phyloP scores from a whole-genome alignment of 148 eudicot species.

The Bassia scoparia region DNA sequence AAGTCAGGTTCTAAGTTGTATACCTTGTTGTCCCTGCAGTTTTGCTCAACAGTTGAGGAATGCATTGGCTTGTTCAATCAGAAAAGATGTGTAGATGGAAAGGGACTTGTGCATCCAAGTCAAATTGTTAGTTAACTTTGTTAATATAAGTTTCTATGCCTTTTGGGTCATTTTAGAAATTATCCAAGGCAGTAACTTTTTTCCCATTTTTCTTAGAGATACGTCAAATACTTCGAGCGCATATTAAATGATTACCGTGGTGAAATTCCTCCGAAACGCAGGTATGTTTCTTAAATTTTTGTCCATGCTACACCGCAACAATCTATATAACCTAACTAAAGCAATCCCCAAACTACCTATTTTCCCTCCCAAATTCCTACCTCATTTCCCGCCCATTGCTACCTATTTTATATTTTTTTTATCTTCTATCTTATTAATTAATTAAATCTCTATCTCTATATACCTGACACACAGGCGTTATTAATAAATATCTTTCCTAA shows the following conservation, averaged over 20 bases:
- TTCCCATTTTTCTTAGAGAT: conserved; percentile 49
- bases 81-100: conserved; percentile 87
- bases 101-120: conserved; percentile 85
- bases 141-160: neutral
- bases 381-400: too few species aligned
- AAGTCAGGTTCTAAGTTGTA: conserved; percentile 11
- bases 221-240: conserved; percentile 85
- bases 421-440: too few species aligned
- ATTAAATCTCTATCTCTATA: too few species aligned
- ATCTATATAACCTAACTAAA: too few species aligned
- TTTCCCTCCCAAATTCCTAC: too few species aligned
- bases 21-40: conserved; percentile 43
- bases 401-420: too few species aligned
- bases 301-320: conserved; percentile 14
- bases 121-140: conserved; percentile 70
- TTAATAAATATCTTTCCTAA: too few species aligned
- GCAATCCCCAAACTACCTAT: too few species aligned
- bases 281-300: conserved; percentile 39
- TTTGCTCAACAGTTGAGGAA: conserved; percentile 83
- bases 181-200: conserved; percentile 4
- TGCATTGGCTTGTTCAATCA: conserved; percentile 82
- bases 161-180: neutral
- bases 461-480: too few species aligned
- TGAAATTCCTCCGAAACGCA: conserved; percentile 65
- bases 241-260: conserved; percentile 54